Evolutionary conservation across 345 rosid genomes (phyloP).

Genomic region (Lenwebbia sp.): DNA sequence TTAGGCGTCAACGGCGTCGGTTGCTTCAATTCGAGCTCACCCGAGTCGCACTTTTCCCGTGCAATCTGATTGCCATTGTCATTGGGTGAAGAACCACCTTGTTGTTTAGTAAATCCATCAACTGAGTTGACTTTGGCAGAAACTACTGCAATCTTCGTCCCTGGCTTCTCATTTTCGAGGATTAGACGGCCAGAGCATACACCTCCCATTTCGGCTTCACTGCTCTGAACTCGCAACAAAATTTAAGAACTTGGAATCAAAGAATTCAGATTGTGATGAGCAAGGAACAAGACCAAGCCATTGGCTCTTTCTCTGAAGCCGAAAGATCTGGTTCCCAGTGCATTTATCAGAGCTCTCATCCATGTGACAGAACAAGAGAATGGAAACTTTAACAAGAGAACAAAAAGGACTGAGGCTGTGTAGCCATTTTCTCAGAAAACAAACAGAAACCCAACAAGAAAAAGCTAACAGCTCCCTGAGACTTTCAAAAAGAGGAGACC

Average conservation of each 20-base stretch:
- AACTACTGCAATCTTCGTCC: conserved; percentile 9
- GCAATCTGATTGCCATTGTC: conserved; percentile 4
- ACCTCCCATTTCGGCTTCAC: conserved; percentile 45
- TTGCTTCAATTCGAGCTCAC: conserved; percentile 22
- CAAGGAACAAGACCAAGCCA: background rate
- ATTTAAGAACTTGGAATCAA: background rate
- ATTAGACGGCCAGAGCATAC: conserved; percentile 38
- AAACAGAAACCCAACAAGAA: background rate
- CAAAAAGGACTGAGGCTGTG: background rate
- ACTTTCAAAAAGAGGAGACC: background rate
- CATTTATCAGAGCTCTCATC: background rate
- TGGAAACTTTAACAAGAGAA: background rate
- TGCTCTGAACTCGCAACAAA: background rate
- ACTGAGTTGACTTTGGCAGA: conserved; percentile 29
- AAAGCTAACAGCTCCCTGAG: background rate
- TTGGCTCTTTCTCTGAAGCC: background rate
- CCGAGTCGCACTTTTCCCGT: conserved; percentile 16
- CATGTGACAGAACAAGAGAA: background rate
- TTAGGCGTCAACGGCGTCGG: conserved; percentile 9
- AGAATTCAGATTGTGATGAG: background rate
- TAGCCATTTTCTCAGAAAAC: background rate
- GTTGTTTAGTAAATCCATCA: conserved; percentile 13
- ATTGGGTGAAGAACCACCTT: conserved; percentile 6
- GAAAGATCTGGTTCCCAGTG: background rate
- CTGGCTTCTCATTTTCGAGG: conserved; percentile 3